Conservation (phyloP, 2,329 filamentous ascomycete genomes). For the Phaeoacremonium minimum region DNA sequence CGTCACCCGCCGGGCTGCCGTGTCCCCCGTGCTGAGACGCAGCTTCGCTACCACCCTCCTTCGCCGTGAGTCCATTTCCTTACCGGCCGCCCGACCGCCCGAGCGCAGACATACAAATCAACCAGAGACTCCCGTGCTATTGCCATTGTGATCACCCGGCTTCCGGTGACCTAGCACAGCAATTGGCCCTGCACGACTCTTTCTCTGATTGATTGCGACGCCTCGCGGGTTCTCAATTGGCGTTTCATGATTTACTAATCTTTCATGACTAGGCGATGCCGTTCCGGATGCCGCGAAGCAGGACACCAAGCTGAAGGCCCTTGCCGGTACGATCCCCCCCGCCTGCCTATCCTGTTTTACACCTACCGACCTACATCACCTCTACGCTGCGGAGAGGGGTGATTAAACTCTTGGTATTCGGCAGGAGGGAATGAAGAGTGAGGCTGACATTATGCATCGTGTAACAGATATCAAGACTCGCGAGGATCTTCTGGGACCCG, state of each 20-base stretch:
- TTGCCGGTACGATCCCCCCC: slow-evolving; percentile 37
- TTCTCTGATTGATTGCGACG: too few species aligned
- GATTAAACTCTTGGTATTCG: too few species aligned
- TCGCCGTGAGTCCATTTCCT: slow-evolving; percentile 57
- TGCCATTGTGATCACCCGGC: too few species aligned
- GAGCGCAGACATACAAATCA: too few species aligned
- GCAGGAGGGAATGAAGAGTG: too few species aligned
- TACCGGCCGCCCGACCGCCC: too few species aligned
- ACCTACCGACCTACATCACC: too few species aligned
- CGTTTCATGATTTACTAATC: too few species aligned
- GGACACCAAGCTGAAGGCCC: slow-evolving; percentile 30
- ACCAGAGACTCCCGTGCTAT: too few species aligned
- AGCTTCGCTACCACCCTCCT: slow-evolving; percentile 56
- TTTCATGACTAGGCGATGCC: slow-evolving; percentile 30
- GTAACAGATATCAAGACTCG: slow-evolving; percentile 72
- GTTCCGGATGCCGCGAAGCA: slow-evolving; percentile 11
- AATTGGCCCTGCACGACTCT: not conserved
- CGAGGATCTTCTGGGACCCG: slow-evolving; percentile 80
- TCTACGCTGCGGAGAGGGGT: too few species aligned
- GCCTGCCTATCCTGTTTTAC: slow-evolving; percentile 4
- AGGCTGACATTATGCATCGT: too few species aligned
- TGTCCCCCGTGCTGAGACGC: slow-evolving; percentile 49
- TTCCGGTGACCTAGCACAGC: not conserved
- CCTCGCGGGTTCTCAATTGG: too few species aligned
- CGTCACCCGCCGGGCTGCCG: slow-evolving; percentile 56